These are phyloP conservation scores for Stentor coeruleus DNA, from an alignment of 73 alveolate species.

Conservation along the genomic window DNA sequence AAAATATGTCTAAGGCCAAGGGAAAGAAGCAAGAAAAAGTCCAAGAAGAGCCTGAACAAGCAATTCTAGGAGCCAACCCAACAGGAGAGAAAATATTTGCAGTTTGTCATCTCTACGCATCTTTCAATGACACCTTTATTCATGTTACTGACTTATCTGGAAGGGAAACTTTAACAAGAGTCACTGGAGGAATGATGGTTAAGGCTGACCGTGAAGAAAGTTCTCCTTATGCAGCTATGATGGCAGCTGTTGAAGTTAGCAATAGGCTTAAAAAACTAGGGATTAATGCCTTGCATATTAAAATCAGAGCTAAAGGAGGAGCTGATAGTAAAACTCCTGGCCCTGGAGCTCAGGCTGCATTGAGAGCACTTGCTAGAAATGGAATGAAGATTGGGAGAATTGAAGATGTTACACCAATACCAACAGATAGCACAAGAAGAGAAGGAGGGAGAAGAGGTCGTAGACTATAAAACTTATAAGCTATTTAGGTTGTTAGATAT, in stretches of 20 bases:
- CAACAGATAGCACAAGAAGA: constrained; percentile 97
- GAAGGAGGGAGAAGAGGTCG: constrained; percentile 99
- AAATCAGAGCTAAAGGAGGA: constrained; percentile 98
- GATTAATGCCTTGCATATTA: constrained; percentile 94
- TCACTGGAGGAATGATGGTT: constrained; percentile 99
- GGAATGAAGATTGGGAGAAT: constrained; percentile 98
- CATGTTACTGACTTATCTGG: constrained; percentile 98
- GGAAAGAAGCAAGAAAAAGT: too few relatives aligned
- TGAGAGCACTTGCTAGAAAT: constrained; percentile 97
- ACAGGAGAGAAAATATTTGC: too few relatives aligned
- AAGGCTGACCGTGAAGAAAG: constrained; percentile 99
- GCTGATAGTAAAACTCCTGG: constrained; percentile 78
- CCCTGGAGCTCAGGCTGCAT: constrained; percentile 99
- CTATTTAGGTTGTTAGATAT: too few relatives aligned
- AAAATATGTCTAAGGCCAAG: too few relatives aligned
- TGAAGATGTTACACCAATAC: constrained; percentile 99
- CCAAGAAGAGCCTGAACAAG: too few relatives aligned
- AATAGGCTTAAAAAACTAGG: constrained; percentile 84
- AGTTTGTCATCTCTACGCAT: constrained; percentile 97
- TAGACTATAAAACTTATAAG: too few relatives aligned
- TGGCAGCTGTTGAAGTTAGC: constrained; percentile 97
- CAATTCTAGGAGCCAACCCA: too few relatives aligned
- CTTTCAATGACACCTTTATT: constrained; percentile 92
- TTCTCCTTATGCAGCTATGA: constrained; percentile 99
- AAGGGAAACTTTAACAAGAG: constrained; percentile 95